phyloP scores from a whole-genome alignment of 225 moss, liverwort and hornwort genomes.

The Asterella californica region DNA sequence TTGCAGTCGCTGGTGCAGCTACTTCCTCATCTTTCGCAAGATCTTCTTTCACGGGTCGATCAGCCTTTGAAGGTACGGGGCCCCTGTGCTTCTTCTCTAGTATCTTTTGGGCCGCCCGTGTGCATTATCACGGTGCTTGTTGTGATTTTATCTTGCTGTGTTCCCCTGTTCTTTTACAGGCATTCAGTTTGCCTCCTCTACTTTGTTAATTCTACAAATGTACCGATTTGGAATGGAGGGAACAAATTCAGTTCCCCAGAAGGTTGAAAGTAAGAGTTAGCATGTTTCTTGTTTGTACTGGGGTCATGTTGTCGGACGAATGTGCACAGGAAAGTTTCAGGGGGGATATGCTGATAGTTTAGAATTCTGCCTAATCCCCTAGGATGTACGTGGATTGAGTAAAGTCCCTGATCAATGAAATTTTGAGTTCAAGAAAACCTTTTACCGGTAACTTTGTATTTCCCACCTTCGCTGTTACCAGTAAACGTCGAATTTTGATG shows the following conservation, averaged over 20 bases:
- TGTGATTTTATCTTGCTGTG: background rate
- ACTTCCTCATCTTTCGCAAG: constrained; percentile 66
- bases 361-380: background rate
- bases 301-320: background rate
- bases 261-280: no score
- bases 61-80: constrained; percentile 68
- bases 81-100: background rate
- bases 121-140: background rate
- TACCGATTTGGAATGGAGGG: background rate
- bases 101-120: background rate
- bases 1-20: constrained; percentile 63
- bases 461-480: no score
- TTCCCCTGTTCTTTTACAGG: background rate
- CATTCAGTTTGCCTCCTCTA: background rate
- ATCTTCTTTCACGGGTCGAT: constrained; percentile 82
- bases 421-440: no score
- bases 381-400: no score
- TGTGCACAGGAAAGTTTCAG: background rate
- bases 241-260: background rate
- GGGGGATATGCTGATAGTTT: background rate
- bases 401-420: no score
- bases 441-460: no score
- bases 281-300: no score
- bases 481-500: background rate
- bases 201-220: background rate